phyloP scores from a whole-genome alignment of 768 basidiomycete genomes.

The Boletus insuetus region DNA sequence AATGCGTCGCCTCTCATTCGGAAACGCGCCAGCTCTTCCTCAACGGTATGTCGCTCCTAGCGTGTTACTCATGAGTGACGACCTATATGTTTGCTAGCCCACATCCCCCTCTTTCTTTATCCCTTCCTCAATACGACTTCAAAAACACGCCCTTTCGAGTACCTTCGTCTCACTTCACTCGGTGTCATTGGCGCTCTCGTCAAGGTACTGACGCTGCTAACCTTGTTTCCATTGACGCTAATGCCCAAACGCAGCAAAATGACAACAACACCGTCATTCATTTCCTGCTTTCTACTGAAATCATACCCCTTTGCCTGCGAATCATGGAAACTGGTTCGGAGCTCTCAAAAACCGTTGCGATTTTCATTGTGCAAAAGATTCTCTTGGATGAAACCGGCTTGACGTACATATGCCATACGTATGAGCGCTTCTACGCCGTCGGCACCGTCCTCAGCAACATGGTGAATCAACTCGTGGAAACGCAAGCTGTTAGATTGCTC shows the following conservation, averaged over 20 bases:
- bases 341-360: conserved; percentile 97
- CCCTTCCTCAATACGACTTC: conserved; percentile 98
- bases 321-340: conserved; percentile 99
- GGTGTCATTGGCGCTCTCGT: conserved; percentile 99
- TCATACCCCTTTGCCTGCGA: conserved; percentile 96
- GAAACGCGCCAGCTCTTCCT: conserved; percentile 95
- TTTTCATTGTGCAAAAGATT: conserved; percentile 99
- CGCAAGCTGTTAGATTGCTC: conserved; percentile 90
- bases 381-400: conserved; percentile 96
- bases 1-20: conserved; percentile 97
- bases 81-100: conserved; percentile 53
- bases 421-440: conserved; percentile 98
- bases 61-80: neutral
- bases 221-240: conserved; percentile 5
- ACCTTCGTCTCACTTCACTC: conserved; percentile 97
- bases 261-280: conserved; percentile 99
- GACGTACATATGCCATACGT: conserved; percentile 99
- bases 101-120: conserved; percentile 93
- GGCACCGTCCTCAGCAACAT: conserved; percentile 98
- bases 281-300: conserved; percentile 98
- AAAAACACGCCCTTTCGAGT: conserved; percentile 99
- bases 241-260: conserved; percentile 72
- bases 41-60: conserved; percentile 56
- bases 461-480: conserved; percentile 97
- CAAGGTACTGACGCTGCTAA: conserved; percentile 56